Base-by-base conservation (phyloP, 768 basidiomycete species). In the Guyanaporus albipodus region DNA sequence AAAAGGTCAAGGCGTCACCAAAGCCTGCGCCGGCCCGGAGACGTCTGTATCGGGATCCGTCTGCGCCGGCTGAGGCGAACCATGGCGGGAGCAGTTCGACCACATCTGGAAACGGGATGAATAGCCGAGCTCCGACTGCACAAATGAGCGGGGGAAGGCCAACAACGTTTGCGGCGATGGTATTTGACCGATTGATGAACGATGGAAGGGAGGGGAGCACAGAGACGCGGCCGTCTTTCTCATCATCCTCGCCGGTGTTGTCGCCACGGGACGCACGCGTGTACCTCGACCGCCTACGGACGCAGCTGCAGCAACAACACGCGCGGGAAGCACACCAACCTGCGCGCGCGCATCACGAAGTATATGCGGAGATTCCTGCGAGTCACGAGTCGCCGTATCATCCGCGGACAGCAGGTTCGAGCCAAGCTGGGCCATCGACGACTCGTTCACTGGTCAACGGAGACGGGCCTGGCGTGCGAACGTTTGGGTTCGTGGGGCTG, bases 1-100 rank as follows among this genome's bases (percentile, higher is more conserved):
- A 80, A 54, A 67, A 74, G 22, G 83, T 88, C 50, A 60, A 57
- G 38, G 12, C 54, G 11, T 54, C 57, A 2, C 56, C 58, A 24
- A 61, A 60, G 27, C 58, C 60, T 12, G 50, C 50, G 4, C 53
- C 61, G 2, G 49, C 52, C 0, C 57, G 63, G 10, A 55, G 55
- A 33, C 50, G 64, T 22, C 52, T 44, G 3, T 19, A 33, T 8
- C 55, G 55, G 24, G 51, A 51, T 1, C 3, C 32, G 1, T 26
- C 38, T 8, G 32, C 37, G 18, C 21, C 37, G n/a, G n/a, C 56
- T 7, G 58, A 42, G 26, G 18, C 52, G 40, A 55, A 46, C 36
- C 47, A 43, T 7, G 53, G 39, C 6, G 12, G 39, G 31, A 49
- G 34, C 27, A 22, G 17, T 6, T 37, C n/a, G n/a, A n/a, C 42